Base-by-base conservation (phyloP, 768 basidiomycete species). In the Boletus sp. region DNA sequence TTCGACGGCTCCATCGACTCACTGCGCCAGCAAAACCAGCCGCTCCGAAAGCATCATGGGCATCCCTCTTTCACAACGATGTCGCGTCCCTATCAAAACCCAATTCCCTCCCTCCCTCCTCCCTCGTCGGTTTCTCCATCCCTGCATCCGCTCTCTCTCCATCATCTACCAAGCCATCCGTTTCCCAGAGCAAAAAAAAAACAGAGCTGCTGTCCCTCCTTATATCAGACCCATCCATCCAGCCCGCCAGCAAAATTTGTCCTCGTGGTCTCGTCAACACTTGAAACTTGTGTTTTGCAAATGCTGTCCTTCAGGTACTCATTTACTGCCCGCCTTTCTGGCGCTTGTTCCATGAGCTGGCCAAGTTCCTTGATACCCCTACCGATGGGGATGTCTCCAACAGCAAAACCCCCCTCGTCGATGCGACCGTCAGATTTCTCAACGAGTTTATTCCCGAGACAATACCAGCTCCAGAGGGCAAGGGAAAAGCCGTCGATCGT, bases 281-380 rank as follows among this genome's bases (percentile, higher is more conserved):
- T 2, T 95, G 96, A 1, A 99, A 99, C 73, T 87, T 98, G 86
- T 99, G 96, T 71, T 99, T 98, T 68, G 94, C 94, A 30, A 98
- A 98, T 66, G 86, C 94, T 0, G 90, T 97, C 20, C 76, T 99
- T 32, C 96, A 98, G 75, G 83, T 90, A 2, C 79, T 99, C 30
- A 82, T 95, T 1, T 96, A 94, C 71, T 93, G 89, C 64, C 80
- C 83, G n/a, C 92, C 90, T 1, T 98, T 98, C 71, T 85, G 86
- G 66, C 78, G 78, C 46, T 72, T 98, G 36, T 89, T 99, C 67
- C 76, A 73, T 18, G 86, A 90, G 59, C 76, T 98, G 2, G 88
- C 83, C 30, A 79, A 78, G 64, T 70, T 83, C 33, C 67, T 87
- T 40, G 65, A 59, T 64, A 50, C 65, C 54, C 64, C 73, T 20